Percentiles rank a stretch among this genome's conserved stretches.
phyloP scores from a whole-genome alignment of 306 rosid species.

The Astragalus glycyphyllos region DNA sequence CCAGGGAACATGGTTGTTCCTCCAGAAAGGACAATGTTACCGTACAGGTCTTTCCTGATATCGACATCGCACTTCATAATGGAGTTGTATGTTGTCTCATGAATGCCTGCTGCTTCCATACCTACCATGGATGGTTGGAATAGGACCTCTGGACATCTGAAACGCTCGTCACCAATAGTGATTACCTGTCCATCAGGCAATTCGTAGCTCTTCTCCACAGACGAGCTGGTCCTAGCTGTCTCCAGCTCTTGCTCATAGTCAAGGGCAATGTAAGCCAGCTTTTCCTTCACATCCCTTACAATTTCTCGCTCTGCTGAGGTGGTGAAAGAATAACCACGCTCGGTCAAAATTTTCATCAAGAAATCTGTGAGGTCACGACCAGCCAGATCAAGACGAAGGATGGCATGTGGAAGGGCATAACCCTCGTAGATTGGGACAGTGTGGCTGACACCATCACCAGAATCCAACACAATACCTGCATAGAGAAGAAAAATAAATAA shows the following conservation, averaged over 20 bases:
- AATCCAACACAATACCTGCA: slow-evolving; percentile 94
- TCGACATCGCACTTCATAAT: slow-evolving; percentile 99
- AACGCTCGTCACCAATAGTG: slow-evolving; percentile 96
- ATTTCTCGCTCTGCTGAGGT: slow-evolving; percentile 99
- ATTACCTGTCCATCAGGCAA: slow-evolving; percentile 98
- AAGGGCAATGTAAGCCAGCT: slow-evolving; percentile 87
- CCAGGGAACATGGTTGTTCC: slow-evolving; percentile 99
- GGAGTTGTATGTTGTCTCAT: slow-evolving; percentile 98
- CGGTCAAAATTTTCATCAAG: slow-evolving; percentile 96
- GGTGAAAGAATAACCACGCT: slow-evolving; percentile 95
- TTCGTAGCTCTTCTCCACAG: slow-evolving; percentile 98
- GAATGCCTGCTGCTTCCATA: slow-evolving; percentile 99
- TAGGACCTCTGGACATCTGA: slow-evolving; percentile 98
- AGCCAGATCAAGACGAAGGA: slow-evolving; percentile 97
- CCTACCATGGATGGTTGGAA: slow-evolving; percentile 96
- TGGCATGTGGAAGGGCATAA: slow-evolving; percentile 98
- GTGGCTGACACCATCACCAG: slow-evolving; percentile 99
- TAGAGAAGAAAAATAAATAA: slow-evolving; percentile 31
- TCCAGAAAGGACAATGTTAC: slow-evolving; percentile 98
- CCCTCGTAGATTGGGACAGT: slow-evolving; percentile 99
- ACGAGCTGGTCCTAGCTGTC: slow-evolving; percentile 88
- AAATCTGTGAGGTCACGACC: slow-evolving; percentile 97
- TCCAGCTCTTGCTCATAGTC: slow-evolving; percentile 92
- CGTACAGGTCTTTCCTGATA: slow-evolving; percentile 95
- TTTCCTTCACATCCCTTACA: slow-evolving; percentile 97